Percentiles rank a stretch among this genome's conserved stretches.
phyloP scores from a whole-genome alignment of 257 asterid species.

The Avicennia marina region DNA sequence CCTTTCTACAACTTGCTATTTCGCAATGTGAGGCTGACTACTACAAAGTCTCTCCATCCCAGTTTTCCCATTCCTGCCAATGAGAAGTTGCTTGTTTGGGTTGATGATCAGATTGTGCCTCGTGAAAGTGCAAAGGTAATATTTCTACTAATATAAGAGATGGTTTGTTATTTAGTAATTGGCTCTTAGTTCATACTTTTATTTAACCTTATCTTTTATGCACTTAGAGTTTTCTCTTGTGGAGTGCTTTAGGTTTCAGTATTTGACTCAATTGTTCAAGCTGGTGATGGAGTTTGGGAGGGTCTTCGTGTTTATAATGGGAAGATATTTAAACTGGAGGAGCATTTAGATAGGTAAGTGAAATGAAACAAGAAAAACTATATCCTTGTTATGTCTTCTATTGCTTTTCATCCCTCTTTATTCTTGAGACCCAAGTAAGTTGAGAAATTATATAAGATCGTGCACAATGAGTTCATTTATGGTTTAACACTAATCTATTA shows the following conservation, averaged over 20 bases:
- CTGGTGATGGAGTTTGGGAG: conserved; percentile 97
- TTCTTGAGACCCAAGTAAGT: conserved; percentile 5
- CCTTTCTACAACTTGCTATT: conserved; percentile 82
- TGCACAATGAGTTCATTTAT: neutral
- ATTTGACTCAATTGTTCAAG: conserved; percentile 90
- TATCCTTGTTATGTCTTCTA: neutral
- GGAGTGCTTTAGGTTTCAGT: conserved; percentile 63
- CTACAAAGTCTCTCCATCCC: conserved; percentile 31
- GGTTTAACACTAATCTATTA: neutral
- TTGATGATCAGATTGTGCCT: conserved; percentile 78
- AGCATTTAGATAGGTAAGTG: conserved; percentile 75
- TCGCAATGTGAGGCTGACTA: conserved; percentile 30
- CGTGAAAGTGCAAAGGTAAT: conserved; percentile 91
- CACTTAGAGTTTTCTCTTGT: conserved; percentile 11
- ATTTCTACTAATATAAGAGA: too few relatives aligned
- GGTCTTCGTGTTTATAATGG: conserved; percentile 78
- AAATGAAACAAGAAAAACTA: conserved; percentile 2
- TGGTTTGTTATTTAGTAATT: too few relatives aligned
- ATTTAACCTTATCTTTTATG: neutral
- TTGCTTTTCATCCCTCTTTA: neutral
- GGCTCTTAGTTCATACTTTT: conserved; percentile 6
- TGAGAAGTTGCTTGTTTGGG: conserved; percentile 88
- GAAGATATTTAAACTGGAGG: conserved; percentile 83
- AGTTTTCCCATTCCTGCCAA: conserved; percentile 69
- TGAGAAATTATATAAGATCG: neutral